Percentiles rank a stretch among this genome's conserved stretches.
Conservation (phyloP, 208 protist species). For the Trypanosoma mega region DNA sequence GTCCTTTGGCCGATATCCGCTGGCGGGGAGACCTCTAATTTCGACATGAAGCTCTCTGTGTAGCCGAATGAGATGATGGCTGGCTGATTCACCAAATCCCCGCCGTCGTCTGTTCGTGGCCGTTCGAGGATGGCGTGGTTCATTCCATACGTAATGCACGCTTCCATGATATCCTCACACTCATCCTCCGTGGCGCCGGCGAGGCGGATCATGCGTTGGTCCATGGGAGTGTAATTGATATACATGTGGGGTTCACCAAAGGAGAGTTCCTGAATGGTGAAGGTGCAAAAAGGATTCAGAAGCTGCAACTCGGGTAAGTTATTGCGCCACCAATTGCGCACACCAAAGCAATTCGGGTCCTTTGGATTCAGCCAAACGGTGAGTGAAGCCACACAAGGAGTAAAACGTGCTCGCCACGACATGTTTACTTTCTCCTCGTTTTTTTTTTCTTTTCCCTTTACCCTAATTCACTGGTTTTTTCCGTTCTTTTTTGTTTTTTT, state of each 20-base stretch:
- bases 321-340: conserved; percentile 91
- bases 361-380: conserved; percentile 92
- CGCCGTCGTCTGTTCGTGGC: conserved; percentile 82
- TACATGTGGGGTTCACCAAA: conserved; percentile 92
- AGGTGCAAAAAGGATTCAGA: conserved; percentile 87
- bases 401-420: conserved; percentile 91
- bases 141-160: conserved; percentile 88
- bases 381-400: conserved; percentile 76
- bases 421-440: too few relatives aligned
- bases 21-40: conserved; percentile 78
- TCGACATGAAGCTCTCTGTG: conserved; percentile 83
- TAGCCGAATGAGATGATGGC: conserved; percentile 89
- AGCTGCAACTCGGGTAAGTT: conserved; percentile 90
- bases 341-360: conserved; percentile 91
- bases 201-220: conserved; percentile 88
- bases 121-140: conserved; percentile 87
- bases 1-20: conserved; percentile 84
- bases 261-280: conserved; percentile 88
- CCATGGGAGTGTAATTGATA: conserved; percentile 84
- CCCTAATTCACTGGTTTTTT: too few relatives aligned
- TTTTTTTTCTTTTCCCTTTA: too few relatives aligned
- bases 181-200: conserved; percentile 89
- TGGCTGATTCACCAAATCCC: conserved; percentile 85
- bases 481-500: too few relatives aligned
- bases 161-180: conserved; percentile 90